Percentiles rank a stretch among this genome's conserved stretches.
Evolutionary conservation across 805 yeast genomes (phyloP).

Genomic region (Allodekkera sacchari): DNA sequence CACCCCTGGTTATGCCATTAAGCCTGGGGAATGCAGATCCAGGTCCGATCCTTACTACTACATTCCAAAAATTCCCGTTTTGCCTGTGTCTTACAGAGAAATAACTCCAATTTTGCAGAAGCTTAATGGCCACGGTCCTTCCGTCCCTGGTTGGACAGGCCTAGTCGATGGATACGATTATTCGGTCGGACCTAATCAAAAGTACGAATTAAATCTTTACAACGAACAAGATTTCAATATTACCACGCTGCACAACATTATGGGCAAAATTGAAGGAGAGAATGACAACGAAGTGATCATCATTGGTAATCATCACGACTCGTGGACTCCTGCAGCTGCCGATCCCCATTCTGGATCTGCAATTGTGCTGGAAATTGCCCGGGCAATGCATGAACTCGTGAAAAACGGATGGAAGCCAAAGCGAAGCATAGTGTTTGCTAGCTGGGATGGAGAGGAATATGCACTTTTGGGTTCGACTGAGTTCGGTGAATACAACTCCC

Average conservation of each 20-base stretch:
- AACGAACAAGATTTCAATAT: constrained; percentile 55
- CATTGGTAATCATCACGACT: constrained; percentile 72
- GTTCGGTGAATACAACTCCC: constrained; percentile 55
- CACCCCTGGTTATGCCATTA: constrained; percentile 60
- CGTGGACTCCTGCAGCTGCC: constrained; percentile 74
- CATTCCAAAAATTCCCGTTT: constrained; percentile 60
- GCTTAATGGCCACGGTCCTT: constrained; percentile 50
- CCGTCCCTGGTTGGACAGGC: constrained; percentile 24
- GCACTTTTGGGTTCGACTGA: constrained; percentile 74
- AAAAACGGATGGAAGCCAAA: constrained; percentile 64
- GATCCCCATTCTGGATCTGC: constrained; percentile 77
- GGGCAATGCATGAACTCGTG: constrained; percentile 44
- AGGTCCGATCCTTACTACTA: constrained; percentile 40
- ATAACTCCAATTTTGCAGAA: constrained; percentile 53
- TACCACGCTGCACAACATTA: constrained; percentile 54
- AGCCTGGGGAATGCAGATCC: constrained; percentile 44
- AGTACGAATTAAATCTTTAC: constrained; percentile 41
- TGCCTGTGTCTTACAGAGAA: constrained; percentile 60
- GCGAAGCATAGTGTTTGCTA: constrained; percentile 59
- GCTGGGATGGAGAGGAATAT: constrained; percentile 79
- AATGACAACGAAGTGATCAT: constrained; percentile 44
- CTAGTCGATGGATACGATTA: constrained; percentile 29
- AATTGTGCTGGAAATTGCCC: constrained; percentile 51
- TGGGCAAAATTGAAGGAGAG: constrained; percentile 53
- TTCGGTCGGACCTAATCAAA: constrained; percentile 29